Evolutionary conservation across 2,329 filamentous ascomycete species (phyloP).

Genomic region (Fusarium coicis): DNA sequence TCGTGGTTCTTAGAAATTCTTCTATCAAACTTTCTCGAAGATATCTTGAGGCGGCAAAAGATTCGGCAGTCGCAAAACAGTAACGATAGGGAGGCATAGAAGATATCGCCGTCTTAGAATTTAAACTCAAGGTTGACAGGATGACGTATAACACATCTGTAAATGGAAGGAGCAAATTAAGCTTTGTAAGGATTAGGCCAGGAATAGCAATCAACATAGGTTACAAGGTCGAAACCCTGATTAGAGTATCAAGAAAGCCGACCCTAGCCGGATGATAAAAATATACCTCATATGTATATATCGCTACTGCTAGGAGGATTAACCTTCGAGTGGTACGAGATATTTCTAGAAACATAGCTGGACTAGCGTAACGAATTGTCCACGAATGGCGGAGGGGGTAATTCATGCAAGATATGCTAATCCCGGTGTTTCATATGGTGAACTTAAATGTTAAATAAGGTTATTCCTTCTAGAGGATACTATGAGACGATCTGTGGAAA

Average conservation of each 20-base stretch:
- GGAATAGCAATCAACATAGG: no score
- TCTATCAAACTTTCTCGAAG: neutral
- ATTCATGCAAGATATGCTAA: neutral
- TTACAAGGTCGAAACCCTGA: fast-evolving
- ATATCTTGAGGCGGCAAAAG: fast-evolving
- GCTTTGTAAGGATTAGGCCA: neutral
- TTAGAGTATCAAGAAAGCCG: no score
- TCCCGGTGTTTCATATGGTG: neutral
- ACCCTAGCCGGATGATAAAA: neutral
- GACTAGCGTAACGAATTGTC: neutral
- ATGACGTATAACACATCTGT: neutral
- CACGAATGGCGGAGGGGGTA: neutral
- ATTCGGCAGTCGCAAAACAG: neutral
- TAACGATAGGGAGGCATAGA: fast-evolving
- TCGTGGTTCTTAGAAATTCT: fast-evolving
- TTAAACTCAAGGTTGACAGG: fast-evolving
- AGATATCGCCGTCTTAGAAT: fast-evolving
- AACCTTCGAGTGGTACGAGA: neutral
- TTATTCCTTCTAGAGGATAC: neutral
- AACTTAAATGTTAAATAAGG: neutral
- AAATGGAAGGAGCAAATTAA: neutral
- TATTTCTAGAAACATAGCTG: neutral
- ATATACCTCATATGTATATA: neutral
- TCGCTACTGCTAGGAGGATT: neutral
- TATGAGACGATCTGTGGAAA: neutral